Percentiles rank a stretch among this genome's conserved stretches.
Conservation (phyloP, 1,139 yeast species). For the Candida tetrigidarum region DNA sequence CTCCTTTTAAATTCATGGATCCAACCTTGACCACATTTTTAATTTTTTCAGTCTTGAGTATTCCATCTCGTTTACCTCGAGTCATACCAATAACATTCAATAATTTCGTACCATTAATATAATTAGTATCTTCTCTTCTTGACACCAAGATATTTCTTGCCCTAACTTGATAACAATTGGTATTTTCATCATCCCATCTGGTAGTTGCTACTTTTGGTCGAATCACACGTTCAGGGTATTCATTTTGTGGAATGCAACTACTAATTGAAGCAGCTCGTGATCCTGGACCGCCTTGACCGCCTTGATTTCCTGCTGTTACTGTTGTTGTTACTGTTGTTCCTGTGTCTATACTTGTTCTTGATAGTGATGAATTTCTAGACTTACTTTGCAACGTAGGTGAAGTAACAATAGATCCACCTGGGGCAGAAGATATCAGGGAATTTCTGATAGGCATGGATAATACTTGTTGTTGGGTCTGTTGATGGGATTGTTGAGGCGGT, state of each 20-base stretch:
- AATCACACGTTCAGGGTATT: conserved; percentile 19
- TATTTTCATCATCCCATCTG: conserved; percentile 52
- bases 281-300: conserved; percentile 17
- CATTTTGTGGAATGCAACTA: conserved; percentile 18
- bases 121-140: conserved; percentile 55
- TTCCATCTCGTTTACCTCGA: conserved; percentile 94
- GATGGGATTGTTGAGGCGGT: conserved; percentile 8
- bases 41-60: conserved; percentile 54
- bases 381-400: conserved; percentile 3
- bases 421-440: conserved; percentile 9
- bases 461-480: conserved; percentile 3
- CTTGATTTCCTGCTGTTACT: too few species aligned
- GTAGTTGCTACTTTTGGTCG: conserved; percentile 50
- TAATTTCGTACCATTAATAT: conserved; percentile 62
- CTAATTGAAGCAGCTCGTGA: conserved; percentile 22
- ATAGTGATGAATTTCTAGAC: conserved; percentile 8
- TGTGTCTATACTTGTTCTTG: neutral
- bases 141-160: conserved; percentile 50
- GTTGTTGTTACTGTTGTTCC: too few species aligned
- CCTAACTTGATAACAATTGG: conserved; percentile 54
- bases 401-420: conserved; percentile 2
- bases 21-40: conserved; percentile 55
- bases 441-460: conserved; percentile 3
- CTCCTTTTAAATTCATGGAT: conserved; percentile 58
- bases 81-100: conserved; percentile 95